A percentile compares a stretch with the other conserved stretches of the same genome.
These are phyloP conservation scores for Neocatenulostroma microsporum DNA, from an alignment of 2,329 filamentous ascomycete genomes.

Conservation along the genomic window DNA sequence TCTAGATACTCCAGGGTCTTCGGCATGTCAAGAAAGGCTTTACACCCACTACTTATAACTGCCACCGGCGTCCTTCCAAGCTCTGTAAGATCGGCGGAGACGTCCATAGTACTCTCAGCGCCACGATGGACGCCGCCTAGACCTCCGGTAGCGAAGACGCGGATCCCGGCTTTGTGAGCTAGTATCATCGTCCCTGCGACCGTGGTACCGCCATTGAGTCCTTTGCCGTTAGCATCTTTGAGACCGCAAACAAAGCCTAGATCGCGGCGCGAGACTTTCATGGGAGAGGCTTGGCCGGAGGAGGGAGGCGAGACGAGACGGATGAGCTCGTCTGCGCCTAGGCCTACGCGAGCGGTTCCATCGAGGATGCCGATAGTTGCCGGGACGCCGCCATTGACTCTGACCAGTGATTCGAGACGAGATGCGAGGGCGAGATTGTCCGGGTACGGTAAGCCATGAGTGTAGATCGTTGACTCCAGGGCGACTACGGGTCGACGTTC, in stretches of 20 bases:
- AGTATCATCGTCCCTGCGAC: constrained; percentile 90
- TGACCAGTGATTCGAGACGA: constrained; percentile 71
- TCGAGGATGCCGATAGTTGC: constrained; percentile 85
- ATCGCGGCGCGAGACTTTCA: constrained; percentile 84
- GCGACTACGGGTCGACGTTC: constrained; percentile 78
- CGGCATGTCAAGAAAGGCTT: constrained; percentile 90
- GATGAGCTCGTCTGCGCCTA: constrained; percentile 63
- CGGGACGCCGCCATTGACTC: constrained; percentile 71
- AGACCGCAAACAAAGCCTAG: constrained; percentile 72
- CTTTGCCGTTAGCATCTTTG: constrained; percentile 58
- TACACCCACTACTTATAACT: constrained; percentile 84
- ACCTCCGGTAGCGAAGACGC: constrained; percentile 88
- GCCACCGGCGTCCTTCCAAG: constrained; percentile 81
- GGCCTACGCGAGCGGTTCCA: constrained; percentile 73
- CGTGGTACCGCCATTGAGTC: constrained; percentile 81
- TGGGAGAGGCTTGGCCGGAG: constrained; percentile 49
- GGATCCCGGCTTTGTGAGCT: constrained; percentile 77
- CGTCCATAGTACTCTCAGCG: constrained; percentile 77
- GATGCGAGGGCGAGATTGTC: constrained; percentile 69
- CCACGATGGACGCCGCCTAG: constrained; percentile 90
- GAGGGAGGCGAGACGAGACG: constrained; percentile 58
- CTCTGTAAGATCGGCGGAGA: constrained; percentile 92
- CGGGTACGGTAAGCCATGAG: constrained; percentile 70
- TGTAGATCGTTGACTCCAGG: constrained; percentile 94
- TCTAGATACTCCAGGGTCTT: constrained; percentile 76